Evolutionary conservation across 2,329 filamentous ascomycete species (phyloP), one percentile per base, ranked within the genome.

Genomic region (Truncatella angustata): DNA sequence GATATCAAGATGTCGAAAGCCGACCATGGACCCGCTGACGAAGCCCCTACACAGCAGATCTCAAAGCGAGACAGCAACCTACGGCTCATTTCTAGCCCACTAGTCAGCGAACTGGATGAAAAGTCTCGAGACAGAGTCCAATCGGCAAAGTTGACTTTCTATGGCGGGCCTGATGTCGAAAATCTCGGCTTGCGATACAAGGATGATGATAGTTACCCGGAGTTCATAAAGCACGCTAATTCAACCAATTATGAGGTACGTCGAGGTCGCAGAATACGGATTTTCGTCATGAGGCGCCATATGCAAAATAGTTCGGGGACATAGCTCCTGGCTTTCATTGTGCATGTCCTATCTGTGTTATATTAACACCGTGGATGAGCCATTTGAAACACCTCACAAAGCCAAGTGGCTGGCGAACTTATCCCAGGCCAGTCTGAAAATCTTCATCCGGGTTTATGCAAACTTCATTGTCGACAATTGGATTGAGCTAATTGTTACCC

Each of bases 231-330:
- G 39, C 49, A 51, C 28, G 23, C 49, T 5, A 35, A 16, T 16
- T 44, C 49, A 18, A 51, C 49, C 12, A 51, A 51, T 26, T 51
- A 43, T 26, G 49, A 51, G 47, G 47, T 50, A 34, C 26, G 36
- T 16, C 16, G 24, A 12, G 7, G n/a, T n/a, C n/a, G n/a, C n/a
- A n/a, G n/a, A n/a, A n/a, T n/a, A n/a, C n/a, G n/a, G n/a, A n/a
- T n/a, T n/a, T n/a, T n/a, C n/a, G n/a, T n/a, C n/a, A n/a, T n/a
- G n/a, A n/a, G n/a, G n/a, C n/a, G n/a, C n/a, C n/a, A n/a, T n/a
- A n/a, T n/a, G n/a, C n/a, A n/a, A n/a, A n/a, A n/a, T n/a, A n/a
- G n/a, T n/a, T n/a, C n/a, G n/a, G n/a, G n/a, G n/a, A n/a, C n/a
- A n/a, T n/a, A n/a, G n/a, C n/a, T n/a, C n/a, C n/a, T n/a, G n/a